Evolutionary conservation across 1,139 yeast species (phyloP).

Genomic region (Blastobotrys aristatus): DNA sequence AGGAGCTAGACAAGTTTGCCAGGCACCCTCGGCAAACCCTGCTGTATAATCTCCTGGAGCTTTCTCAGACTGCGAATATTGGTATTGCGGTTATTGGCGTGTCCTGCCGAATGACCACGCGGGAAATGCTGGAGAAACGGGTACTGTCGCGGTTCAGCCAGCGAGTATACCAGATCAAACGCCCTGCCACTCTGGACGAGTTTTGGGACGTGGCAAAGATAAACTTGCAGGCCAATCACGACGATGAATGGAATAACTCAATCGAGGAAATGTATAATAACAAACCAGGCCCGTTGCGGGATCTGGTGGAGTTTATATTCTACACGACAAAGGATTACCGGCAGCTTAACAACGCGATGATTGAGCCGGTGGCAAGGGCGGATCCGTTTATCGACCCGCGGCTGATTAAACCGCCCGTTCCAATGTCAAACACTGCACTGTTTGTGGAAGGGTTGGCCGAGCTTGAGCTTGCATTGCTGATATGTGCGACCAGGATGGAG

Average conservation of each 20-base stretch:
- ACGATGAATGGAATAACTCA: neutral
- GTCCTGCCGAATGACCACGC: slow-evolving; percentile 66
- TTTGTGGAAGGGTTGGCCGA: slow-evolving; percentile 50
- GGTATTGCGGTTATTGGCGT: slow-evolving; percentile 83
- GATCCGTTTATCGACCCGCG: no score
- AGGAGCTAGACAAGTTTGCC: slow-evolving; percentile 74
- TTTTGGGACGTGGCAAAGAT: slow-evolving; percentile 34
- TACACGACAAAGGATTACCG: slow-evolving; percentile 54
- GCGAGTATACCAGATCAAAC: slow-evolving; percentile 57
- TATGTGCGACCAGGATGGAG: slow-evolving; percentile 69
- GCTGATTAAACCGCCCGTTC: slow-evolving; percentile 22
- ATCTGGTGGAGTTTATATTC: slow-evolving; percentile 43
- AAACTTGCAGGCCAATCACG: slow-evolving; percentile 26
- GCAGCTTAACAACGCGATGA: slow-evolving; percentile 48
- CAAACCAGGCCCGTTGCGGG: slow-evolving; percentile 33
- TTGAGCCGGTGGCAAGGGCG: slow-evolving; percentile 45
- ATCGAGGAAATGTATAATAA: slow-evolving; percentile 12
- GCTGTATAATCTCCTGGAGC: slow-evolving; percentile 79
- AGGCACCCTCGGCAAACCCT: slow-evolving; percentile 67
- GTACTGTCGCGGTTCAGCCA: slow-evolving; percentile 89
- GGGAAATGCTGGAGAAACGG: slow-evolving; percentile 83
- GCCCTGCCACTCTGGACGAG: slow-evolving; percentile 39
- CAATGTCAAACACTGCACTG: slow-evolving; percentile 35
- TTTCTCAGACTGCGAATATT: slow-evolving; percentile 61
- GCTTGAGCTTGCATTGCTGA: slow-evolving; percentile 60